Evolutionary conservation across 805 yeast species (phyloP), one percentile per base, ranked within the genome.

Genomic region (Ogataea thermomethanolica): DNA sequence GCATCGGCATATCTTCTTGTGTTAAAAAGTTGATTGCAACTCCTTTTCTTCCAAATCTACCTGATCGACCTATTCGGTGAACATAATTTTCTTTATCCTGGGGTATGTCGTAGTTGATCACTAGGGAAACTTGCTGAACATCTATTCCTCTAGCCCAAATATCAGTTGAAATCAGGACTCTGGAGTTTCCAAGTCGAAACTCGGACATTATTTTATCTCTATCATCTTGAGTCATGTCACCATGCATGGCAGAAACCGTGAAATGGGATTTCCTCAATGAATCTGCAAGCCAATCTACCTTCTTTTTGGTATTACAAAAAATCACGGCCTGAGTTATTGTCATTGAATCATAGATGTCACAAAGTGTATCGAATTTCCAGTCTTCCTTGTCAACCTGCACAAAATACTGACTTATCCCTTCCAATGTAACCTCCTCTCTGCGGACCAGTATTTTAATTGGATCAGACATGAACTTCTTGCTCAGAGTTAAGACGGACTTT

Each of bases 11-110:
- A 63, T 91, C 97, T 41, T 80, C 81, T 48, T 73, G 75, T 37
- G 98, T 90, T 55, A 90, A 82, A 60, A 91, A 85, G 74, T 90
- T 93, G 64, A 91, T 85, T 47, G 98, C 97, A 48, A 87, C 91
- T 74, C 99, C 99, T 72, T 90, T 91, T 68, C 99, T 80, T 64
- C 99, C 99, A 74, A 91, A 91, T 68, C 99, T 82, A 60, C 99
- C 99, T 55, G 95, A 87, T 72, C 99, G 81, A 67, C 99, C 99
- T 59, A 91, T 95, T 72, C 99, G 79, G 71, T 91, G 99, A 59
- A 91, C 84, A 66, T 93, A 91, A 73, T 87, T 90, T 68, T 90
- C 96, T 66, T 84, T 80, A 71, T 83, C 84, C 53, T 79, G 74
- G 31, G 97, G 97, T 56, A 90, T 70, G 67, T 90, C 98, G 71